Conservation (phyloP, 2,329 filamentous ascomycete genomes). For the Fusarium sarcochroum region DNA sequence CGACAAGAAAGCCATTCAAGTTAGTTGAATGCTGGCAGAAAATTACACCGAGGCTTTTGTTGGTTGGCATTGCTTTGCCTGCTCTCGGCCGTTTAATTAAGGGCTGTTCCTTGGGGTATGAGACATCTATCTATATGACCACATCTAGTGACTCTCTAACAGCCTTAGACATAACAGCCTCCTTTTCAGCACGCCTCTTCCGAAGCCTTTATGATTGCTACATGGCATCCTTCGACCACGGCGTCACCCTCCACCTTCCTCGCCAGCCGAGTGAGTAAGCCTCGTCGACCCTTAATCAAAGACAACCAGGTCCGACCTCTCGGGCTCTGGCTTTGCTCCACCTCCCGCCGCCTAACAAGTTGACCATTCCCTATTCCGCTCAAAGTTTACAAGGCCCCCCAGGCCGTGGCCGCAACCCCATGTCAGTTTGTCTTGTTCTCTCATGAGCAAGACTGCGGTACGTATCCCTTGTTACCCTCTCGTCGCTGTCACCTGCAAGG, state of each 20-base stretch:
- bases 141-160: neutral
- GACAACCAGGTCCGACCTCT: conserved; percentile 46
- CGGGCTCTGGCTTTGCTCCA: conserved; percentile 45
- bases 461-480: conserved; percentile 31
- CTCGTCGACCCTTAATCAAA: conserved; percentile 52
- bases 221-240: conserved; percentile 25
- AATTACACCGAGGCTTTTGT: neutral
- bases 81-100: neutral
- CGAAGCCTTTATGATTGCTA: conserved; percentile 18
- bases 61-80: conserved; percentile 18
- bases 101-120: neutral
- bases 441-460: conserved; percentile 21
- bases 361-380: conserved; percentile 35
- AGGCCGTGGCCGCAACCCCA: conserved; percentile 34
- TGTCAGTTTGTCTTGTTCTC: conserved; percentile 25
- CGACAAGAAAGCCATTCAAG: conserved; percentile 23
- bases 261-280: conserved; percentile 42
- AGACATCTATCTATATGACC: conserved; percentile 7
- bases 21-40: conserved; percentile 17
- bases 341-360: conserved; percentile 44
- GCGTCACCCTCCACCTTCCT: conserved; percentile 38
- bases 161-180: conserved; percentile 3
- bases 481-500: conserved; percentile 44
- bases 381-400: conserved; percentile 33
- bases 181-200: conserved; percentile 23